These are phyloP conservation scores for Globisporangium echinulatum DNA, from an alignment of 352 stramenopile species.

Conservation along the genomic window DNA sequence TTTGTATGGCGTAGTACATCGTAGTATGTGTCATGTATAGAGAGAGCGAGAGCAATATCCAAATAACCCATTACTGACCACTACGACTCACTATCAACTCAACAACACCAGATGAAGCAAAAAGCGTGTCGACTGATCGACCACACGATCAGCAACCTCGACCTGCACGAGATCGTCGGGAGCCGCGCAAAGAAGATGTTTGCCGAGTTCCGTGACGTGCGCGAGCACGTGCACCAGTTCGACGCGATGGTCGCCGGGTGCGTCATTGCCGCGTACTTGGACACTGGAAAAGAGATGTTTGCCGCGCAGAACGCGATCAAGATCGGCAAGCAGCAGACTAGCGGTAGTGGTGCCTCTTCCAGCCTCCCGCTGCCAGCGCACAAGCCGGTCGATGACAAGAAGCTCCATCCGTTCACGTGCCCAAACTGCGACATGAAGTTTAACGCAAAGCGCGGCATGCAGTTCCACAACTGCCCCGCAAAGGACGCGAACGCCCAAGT, in stretches of 20 bases:
- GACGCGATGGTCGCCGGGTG: slow-evolving; percentile 88
- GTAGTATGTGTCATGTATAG: not conserved
- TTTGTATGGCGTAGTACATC: not conserved
- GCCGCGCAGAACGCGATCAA: slow-evolving; percentile 71
- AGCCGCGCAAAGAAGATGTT: slow-evolving; percentile 95
- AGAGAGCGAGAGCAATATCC: too few relatives aligned
- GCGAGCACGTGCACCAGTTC: slow-evolving; percentile 94
- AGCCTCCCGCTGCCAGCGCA: slow-evolving; percentile 46
- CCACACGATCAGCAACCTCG: slow-evolving; percentile 92
- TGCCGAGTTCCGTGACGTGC: slow-evolving; percentile 94
- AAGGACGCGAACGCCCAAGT: slow-evolving; percentile 32
- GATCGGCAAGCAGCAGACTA: slow-evolving; percentile 52
- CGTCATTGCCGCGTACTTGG: slow-evolving; percentile 83
- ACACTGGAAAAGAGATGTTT: slow-evolving; percentile 86
- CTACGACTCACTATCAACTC: slow-evolving; percentile 68
- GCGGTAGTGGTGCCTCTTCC: slow-evolving; percentile 17
- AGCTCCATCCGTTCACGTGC: slow-evolving; percentile 81
- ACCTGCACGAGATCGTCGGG: slow-evolving; percentile 93
- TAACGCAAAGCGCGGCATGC: slow-evolving; percentile 74
- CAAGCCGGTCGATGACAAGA: slow-evolving; percentile 85
- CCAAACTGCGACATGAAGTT: slow-evolving; percentile 81
- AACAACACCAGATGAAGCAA: slow-evolving; percentile 86
- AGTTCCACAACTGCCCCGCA: slow-evolving; percentile 79
- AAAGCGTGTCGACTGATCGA: slow-evolving; percentile 84
- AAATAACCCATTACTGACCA: slow-evolving; percentile 3